Percentiles rank a stretch among this genome's conserved stretches.
Evolutionary conservation across 2,329 filamentous ascomycete genomes (phyloP).

Genomic region (Penicillium sp.): DNA sequence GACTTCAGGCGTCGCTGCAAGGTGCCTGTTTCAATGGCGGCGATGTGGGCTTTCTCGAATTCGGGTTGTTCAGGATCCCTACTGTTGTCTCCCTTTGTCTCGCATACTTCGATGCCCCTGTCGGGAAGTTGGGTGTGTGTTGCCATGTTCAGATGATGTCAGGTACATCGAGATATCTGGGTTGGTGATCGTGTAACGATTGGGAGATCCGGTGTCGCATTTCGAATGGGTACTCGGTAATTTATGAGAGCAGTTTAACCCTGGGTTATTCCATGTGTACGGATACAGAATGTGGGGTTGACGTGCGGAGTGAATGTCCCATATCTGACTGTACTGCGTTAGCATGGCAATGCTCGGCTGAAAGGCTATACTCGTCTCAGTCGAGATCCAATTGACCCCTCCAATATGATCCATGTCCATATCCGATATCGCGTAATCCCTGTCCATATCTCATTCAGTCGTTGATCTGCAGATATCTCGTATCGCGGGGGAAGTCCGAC

Average conservation of each 20-base stretch:
- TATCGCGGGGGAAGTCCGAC: slow-evolving; percentile 8
- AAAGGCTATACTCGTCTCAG: too few species aligned
- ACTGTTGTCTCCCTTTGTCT: not conserved
- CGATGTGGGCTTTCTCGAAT: not conserved
- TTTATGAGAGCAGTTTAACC: not conserved
- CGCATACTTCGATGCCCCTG: not conserved
- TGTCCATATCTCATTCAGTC: not conserved
- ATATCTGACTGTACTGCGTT: not conserved
- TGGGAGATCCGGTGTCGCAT: not conserved
- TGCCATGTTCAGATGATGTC: too few species aligned
- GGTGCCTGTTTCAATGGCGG: slow-evolving; percentile 27
- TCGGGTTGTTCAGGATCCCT: not conserved
- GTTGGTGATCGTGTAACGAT: too few species aligned
- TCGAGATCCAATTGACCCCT: not conserved
- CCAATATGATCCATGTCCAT: not conserved
- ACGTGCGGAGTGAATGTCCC: too few species aligned
- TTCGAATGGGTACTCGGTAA: not conserved
- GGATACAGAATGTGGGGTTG: not conserved
- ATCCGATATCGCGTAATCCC: too few species aligned
- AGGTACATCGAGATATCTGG: too few species aligned
- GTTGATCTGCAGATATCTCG: slow-evolving; percentile 4
- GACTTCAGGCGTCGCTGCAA: slow-evolving; percentile 36
- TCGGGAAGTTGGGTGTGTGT: not conserved
- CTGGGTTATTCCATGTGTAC: too few species aligned
- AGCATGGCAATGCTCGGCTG: not conserved